Conservation (phyloP, 257 asterid species). For the Solanum boliviense region DNA sequence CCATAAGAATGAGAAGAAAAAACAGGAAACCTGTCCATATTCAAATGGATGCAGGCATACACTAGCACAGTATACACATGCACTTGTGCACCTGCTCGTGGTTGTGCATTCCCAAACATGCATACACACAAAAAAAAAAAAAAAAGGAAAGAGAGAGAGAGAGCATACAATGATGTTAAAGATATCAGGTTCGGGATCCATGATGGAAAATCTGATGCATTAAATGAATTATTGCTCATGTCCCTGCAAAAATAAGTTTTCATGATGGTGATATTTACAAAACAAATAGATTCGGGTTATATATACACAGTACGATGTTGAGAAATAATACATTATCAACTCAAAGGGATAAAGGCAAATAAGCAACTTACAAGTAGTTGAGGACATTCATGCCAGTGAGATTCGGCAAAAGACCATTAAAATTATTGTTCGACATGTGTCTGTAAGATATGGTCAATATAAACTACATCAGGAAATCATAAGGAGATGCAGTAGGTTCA, state of each 20-base stretch:
- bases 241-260: constrained; percentile 42
- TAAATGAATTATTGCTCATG: constrained; percentile 69
- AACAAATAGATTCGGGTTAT: not conserved
- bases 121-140: not conserved
- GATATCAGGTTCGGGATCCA: constrained; percentile 57
- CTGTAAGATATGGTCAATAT: constrained; percentile 19
- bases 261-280: not conserved
- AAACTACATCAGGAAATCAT: not conserved
- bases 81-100: not conserved
- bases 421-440: constrained; percentile 53
- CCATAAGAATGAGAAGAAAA: not conserved
- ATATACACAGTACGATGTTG: not conserved
- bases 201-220: constrained; percentile 34
- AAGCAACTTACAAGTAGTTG: constrained; percentile 51
- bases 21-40: not conserved
- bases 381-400: constrained; percentile 52
- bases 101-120: not conserved
- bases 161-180: constrained; percentile 51
- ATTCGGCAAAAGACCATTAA: constrained; percentile 70
- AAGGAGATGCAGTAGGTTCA: not conserved
- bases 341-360: not conserved
- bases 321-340: not conserved
- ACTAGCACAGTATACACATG: not conserved
- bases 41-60: not conserved
- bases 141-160: not conserved